Evolutionary conservation across 495 filamentous ascomycete genomes (phyloP).

Genomic region (Neurospora terricola): DNA sequence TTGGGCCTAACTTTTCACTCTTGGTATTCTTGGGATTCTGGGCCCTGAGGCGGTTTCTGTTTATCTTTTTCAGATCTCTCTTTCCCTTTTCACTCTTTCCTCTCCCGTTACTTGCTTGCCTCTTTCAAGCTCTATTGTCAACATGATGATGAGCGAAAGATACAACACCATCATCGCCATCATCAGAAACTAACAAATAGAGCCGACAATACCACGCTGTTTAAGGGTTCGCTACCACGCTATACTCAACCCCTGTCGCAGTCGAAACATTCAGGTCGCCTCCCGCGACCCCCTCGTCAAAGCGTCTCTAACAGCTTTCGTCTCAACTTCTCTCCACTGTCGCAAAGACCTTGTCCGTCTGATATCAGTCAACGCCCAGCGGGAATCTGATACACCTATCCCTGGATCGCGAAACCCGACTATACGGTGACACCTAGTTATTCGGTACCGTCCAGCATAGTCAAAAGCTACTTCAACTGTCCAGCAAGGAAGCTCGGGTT

Average conservation of each 20-base stretch:
- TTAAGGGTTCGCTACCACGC: background rate
- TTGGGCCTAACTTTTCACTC: background rate
- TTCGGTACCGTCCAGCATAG: background rate
- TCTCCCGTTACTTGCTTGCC: background rate
- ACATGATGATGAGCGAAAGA: background rate
- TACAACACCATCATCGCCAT: background rate
- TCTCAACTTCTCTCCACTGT: conserved; percentile 29
- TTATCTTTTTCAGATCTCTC: background rate
- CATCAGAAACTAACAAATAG: background rate
- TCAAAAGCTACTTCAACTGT: background rate
- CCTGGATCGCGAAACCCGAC: conserved; percentile 26
- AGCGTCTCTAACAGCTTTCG: conserved; percentile 33
- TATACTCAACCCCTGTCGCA: conserved; percentile 23
- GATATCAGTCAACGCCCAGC: conserved; percentile 16
- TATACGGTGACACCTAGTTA: background rate
- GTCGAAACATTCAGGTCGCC: conserved; percentile 30
- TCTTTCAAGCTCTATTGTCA: background rate
- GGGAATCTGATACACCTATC: conserved; percentile 29
- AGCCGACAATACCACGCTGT: background rate
- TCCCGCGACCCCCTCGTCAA: conserved; percentile 19
- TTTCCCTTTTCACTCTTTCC: background rate
- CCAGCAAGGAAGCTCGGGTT: conserved; percentile 2
- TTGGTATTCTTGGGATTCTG: conserved; percentile 8
- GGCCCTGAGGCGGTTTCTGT: background rate
- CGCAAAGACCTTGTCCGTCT: conserved; percentile 17